phyloP scores from a whole-genome alignment of 208 protist species.

The Giardia muris region DNA sequence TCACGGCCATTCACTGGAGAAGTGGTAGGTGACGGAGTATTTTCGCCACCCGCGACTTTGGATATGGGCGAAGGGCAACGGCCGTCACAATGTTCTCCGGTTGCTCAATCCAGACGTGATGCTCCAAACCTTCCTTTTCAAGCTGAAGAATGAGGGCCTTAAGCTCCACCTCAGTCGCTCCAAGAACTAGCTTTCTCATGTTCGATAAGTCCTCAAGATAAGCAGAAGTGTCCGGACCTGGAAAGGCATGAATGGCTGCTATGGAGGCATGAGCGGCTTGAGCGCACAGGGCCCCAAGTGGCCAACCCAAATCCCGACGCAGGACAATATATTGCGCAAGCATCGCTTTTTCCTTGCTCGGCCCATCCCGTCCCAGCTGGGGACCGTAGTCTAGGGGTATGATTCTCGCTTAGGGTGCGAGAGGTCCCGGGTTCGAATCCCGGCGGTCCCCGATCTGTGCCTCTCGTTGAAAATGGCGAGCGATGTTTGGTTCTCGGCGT shows the following conservation, averaged over 20 bases:
- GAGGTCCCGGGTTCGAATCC: conserved; percentile 4
- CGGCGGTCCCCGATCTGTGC: neutral
- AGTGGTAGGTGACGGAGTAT: neutral
- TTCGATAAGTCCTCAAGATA: neutral
- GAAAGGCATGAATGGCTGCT: neutral
- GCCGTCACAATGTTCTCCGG: conserved; percentile 11
- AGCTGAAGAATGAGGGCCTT: neutral
- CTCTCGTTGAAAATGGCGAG: neutral
- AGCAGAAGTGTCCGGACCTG: neutral
- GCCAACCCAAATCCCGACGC: neutral
- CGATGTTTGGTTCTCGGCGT: neutral
- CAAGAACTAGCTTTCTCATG: neutral
- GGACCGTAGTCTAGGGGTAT: conserved; percentile 1
- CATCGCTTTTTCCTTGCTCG: neutral
- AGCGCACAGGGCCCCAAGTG: neutral
- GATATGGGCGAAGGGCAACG: conserved; percentile 10
- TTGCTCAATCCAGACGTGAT: neutral
- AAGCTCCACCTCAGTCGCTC: neutral
- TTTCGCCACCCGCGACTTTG: neutral
- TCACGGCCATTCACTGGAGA: too few relatives aligned
- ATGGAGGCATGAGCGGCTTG: neutral
- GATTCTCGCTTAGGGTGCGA: conserved; percentile 11
- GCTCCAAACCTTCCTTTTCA: neutral
- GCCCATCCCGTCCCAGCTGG: neutral
- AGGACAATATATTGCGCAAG: conserved; percentile 6